phyloP scores from a whole-genome alignment of 176 grass and related monocot genomes.

The Aegilops speltoides region DNA sequence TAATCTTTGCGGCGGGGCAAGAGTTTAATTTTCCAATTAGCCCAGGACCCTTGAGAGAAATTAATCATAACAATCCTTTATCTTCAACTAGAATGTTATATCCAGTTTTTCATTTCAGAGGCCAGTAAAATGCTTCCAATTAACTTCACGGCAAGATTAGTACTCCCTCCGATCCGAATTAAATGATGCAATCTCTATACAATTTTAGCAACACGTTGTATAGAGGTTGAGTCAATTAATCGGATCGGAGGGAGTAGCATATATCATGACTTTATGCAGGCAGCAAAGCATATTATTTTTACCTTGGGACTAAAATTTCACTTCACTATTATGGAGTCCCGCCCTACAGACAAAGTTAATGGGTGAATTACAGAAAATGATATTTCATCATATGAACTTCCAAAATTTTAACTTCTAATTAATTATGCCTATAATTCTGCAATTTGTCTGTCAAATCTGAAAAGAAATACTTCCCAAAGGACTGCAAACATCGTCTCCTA shows the following conservation, averaged over 20 bases:
- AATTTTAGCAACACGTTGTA: no score
- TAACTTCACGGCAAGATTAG: background rate
- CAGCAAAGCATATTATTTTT: background rate
- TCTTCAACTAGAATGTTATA: background rate
- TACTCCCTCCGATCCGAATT: background rate
- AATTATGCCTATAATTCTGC: background rate
- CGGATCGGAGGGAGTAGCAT: background rate
- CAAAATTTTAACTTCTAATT: background rate
- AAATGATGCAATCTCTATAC: no score
- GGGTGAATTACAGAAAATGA: background rate
- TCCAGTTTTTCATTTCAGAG: background rate
- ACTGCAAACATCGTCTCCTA: background rate
- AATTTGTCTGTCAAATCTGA: background rate
- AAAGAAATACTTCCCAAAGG: background rate
- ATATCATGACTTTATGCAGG: background rate
- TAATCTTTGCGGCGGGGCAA: no score
- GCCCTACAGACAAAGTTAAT: background rate
- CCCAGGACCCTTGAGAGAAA: no score
- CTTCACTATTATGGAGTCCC: no score
- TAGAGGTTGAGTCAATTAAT: no score
- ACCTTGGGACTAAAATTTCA: no score
- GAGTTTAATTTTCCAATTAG: no score
- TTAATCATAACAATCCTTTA: background rate
- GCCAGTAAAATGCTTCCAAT: background rate
- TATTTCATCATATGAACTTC: slow-evolving; percentile 21